Base-by-base conservation (phyloP, 1,139 yeast species). In the Taphrina betulina region DNA sequence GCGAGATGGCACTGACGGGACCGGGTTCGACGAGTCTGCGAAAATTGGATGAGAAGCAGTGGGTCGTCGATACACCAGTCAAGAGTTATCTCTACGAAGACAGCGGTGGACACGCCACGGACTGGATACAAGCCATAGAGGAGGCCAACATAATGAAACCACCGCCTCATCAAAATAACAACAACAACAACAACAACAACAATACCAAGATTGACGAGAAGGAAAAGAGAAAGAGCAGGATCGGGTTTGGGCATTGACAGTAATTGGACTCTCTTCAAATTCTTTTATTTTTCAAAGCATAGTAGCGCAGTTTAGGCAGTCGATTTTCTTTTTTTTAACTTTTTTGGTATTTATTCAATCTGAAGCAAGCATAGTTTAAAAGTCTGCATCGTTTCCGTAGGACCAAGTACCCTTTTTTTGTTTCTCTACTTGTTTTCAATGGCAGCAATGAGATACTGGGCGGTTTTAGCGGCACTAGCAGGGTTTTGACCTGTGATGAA, bases 401-500 rank as follows among this genome's bases (percentile, higher is more conserved):
- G n/a, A n/a, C n/a, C n/a, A n/a, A n/a, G n/a, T n/a, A n/a, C n/a
- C n/a, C n/a, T n/a, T n/a, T n/a, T n/a, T n/a, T n/a, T n/a, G n/a
- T n/a, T n/a, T n/a, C n/a, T n/a, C n/a, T n/a, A n/a, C n/a, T n/a
- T n/a, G n/a, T n/a, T n/a, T n/a, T n/a, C n/a, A n/a, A n/a, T n/a
- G n/a, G n/a, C n/a, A n/a, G n/a, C n/a, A n/a, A n/a, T n/a, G n/a
- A n/a, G n/a, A n/a, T n/a, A n/a, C n/a, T 19, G n/a, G 3, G 48
- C 48, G 12, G 48, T 42, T 36, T 42, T 42, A 3, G 5, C 35
- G 16, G 85, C 85, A 44, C 82, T 75, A 42, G 78, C 80, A 12
- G 86, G 86, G 69, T 82, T 82, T 20, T 76, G 78, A 46, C 86
- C 87, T 24, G 83, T 77, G 43, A 81, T 78, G 37, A 82, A 56